phyloP scores from a whole-genome alignment of 768 basidiomycete genomes.

The Dictyophora rubrovolvata region DNA sequence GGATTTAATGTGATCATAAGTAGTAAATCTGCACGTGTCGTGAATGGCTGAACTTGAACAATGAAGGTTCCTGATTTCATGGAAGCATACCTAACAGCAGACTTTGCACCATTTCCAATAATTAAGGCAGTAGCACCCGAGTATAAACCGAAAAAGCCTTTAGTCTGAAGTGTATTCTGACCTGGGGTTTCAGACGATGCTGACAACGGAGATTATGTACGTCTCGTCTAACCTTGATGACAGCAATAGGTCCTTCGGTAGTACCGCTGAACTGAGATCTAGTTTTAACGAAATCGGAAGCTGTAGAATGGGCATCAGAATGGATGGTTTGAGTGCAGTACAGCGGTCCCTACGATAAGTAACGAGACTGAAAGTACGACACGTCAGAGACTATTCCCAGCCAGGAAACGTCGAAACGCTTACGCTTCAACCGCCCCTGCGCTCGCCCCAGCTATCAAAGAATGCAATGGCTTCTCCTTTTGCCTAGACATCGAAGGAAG shows the following conservation, averaged over 20 bases:
- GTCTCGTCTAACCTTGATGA: conserved; percentile 1
- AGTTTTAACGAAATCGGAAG: conserved; percentile 83
- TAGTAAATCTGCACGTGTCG: conserved; percentile 45
- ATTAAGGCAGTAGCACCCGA: conserved; percentile 77
- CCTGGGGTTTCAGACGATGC: conserved; percentile 14
- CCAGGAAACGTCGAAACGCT: conserved; percentile 19
- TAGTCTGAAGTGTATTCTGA: conserved; percentile 62
- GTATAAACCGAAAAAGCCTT: conserved; percentile 78
- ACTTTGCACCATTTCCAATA: conserved; percentile 92
- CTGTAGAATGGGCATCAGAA: not conserved
- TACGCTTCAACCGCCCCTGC: conserved; percentile 90
- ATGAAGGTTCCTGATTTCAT: not conserved
- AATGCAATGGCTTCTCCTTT: conserved; percentile 78
- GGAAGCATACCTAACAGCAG: conserved; percentile 65
- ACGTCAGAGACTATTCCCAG: conserved; percentile 11
- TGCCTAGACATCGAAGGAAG: conserved; percentile 32
- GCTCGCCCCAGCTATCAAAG: conserved; percentile 81
- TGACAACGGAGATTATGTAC: conserved; percentile 18
- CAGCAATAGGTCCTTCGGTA: conserved; percentile 8
- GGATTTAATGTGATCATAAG: conserved; percentile 87
- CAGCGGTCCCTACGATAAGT: conserved; percentile 58
- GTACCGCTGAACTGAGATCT: conserved; percentile 78
- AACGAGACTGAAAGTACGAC: conserved; percentile 48
- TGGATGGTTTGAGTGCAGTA: not conserved
- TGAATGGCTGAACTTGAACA: not conserved